Evolutionary conservation across 208 protist genomes (phyloP).

Genomic region (Trypanosoma boissoni): DNA sequence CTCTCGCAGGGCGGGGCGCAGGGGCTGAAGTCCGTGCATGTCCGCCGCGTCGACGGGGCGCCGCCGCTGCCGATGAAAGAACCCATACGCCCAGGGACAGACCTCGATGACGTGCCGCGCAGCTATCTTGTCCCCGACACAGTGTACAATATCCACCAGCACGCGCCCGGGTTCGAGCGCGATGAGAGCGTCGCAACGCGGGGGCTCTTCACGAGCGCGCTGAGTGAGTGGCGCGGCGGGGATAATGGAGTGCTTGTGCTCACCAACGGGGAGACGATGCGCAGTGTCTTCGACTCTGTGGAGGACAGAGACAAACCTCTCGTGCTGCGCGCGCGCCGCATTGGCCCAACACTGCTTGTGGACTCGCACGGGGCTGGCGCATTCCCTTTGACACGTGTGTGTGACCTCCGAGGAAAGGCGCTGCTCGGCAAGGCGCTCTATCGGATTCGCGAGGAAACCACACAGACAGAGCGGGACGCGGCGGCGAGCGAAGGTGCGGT

Average conservation of each 20-base stretch:
- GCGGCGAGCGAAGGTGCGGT: conserved; percentile 20
- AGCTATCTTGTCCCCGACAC: conserved; percentile 74
- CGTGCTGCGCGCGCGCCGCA: conserved; percentile 51
- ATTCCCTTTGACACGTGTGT: conserved; percentile 34
- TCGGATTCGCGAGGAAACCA: conserved; percentile 43
- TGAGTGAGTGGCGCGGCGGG: conserved; percentile 58
- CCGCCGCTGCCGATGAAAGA: conserved; percentile 51
- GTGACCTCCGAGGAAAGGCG: conserved; percentile 51
- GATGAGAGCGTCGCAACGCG: conserved; percentile 57
- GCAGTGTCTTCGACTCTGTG: conserved; percentile 59
- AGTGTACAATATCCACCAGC: conserved; percentile 68
- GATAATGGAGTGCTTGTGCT: conserved; percentile 54
- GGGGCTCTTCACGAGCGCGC: conserved; percentile 48
- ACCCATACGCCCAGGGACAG: conserved; percentile 53
- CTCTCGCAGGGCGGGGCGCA: conserved; percentile 18
- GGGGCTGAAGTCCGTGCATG: conserved; percentile 40
- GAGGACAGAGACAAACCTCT: conserved; percentile 47
- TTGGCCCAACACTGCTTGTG: conserved; percentile 69
- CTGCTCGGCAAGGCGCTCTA: conserved; percentile 80
- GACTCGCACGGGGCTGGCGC: conserved; percentile 34
- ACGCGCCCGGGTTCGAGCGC: conserved; percentile 73
- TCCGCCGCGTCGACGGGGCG: conserved; percentile 60
- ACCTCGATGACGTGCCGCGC: conserved; percentile 64
- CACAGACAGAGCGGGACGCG: not conserved
- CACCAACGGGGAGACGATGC: conserved; percentile 69